phyloP scores from a whole-genome alignment of 2,329 filamentous ascomycete species.

The Xylaria sp. region DNA sequence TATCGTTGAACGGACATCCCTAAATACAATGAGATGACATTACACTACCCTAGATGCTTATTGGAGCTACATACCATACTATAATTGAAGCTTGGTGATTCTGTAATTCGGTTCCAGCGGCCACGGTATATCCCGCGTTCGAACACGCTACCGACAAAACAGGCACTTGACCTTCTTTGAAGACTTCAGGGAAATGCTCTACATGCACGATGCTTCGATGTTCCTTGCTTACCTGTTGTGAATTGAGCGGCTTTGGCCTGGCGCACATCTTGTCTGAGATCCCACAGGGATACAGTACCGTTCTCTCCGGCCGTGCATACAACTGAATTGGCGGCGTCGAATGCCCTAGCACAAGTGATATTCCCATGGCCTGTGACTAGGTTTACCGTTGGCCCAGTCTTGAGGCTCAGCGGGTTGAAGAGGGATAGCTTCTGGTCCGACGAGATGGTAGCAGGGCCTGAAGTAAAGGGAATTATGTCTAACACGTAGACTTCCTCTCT shows the following conservation, averaged over 20 bases:
- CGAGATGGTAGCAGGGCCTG: constrained; percentile 65
- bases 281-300: constrained; percentile 70
- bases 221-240: constrained; percentile 50
- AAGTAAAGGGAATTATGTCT: constrained; percentile 57
- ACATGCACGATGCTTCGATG: not conserved
- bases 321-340: constrained; percentile 57
- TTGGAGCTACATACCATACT: constrained; percentile 57
- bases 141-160: constrained; percentile 71
- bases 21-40: constrained; percentile 39
- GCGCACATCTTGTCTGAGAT: constrained; percentile 57
- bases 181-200: constrained; percentile 28
- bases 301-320: constrained; percentile 76
- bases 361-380: constrained; percentile 61
- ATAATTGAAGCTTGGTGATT: constrained; percentile 66
- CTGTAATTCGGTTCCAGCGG: constrained; percentile 74
- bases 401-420: constrained; percentile 65
- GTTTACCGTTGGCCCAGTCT: constrained; percentile 45
- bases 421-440: constrained; percentile 74
- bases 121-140: constrained; percentile 62
- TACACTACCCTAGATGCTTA: not conserved
- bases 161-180: constrained; percentile 52
- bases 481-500: constrained; percentile 61
- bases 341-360: constrained; percentile 65
- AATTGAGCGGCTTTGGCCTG: constrained; percentile 49
- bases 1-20: constrained; percentile 62